These are phyloP conservation scores for Dendrocalamus sinicus DNA, from an alignment of 176 grass and related monocot species.

Conservation along the genomic window DNA sequence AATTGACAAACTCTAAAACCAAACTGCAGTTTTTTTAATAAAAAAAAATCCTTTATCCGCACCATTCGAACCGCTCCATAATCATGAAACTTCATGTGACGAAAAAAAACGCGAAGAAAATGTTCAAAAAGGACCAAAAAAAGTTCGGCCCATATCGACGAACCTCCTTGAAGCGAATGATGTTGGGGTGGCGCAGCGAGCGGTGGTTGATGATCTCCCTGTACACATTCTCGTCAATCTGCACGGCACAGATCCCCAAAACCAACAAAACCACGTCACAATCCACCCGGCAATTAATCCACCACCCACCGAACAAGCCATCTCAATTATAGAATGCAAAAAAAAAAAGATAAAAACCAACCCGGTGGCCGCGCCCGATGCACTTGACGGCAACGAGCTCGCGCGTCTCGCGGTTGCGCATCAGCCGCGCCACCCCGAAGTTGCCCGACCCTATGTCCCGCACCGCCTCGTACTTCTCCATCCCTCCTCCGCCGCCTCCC, in stretches of 20 bases:
- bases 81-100: background rate
- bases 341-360: background rate
- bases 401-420: slow-evolving; percentile 68
- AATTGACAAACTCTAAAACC: slow-evolving; percentile 14
- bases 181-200: slow-evolving; percentile 93
- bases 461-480: slow-evolving; percentile 91
- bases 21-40: background rate
- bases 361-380: slow-evolving; percentile 76
- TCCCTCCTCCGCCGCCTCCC: background rate
- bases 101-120: background rate
- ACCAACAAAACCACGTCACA: background rate
- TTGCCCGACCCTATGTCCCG: slow-evolving; percentile 87
- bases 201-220: slow-evolving; percentile 96
- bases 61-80: background rate
- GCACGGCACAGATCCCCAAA: slow-evolving; percentile 42
- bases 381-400: slow-evolving; percentile 93
- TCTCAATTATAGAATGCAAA: background rate
- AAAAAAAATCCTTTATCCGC: background rate
- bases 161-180: slow-evolving; percentile 97
- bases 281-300: slow-evolving; percentile 36
- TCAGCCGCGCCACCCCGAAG: slow-evolving; percentile 90
- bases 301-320: slow-evolving; percentile 19
- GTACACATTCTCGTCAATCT: slow-evolving; percentile 97
- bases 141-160: background rate
- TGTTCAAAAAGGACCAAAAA: background rate